Evolutionary conservation across 2,329 filamentous ascomycete genomes (phyloP).

Genomic region (Pestalotiopsis sp.): DNA sequence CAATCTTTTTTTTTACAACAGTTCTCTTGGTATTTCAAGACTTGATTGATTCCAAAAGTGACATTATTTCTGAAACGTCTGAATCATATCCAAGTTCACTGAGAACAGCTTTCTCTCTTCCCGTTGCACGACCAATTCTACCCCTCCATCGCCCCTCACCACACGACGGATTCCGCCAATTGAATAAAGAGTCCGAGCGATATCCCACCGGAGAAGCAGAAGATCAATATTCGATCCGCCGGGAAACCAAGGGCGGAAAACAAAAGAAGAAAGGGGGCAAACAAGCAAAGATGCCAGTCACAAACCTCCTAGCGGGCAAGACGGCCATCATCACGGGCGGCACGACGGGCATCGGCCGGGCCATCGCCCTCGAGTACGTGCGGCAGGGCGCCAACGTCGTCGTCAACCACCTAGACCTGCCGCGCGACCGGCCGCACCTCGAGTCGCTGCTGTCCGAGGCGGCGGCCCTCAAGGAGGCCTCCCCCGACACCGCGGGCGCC

Average conservation of each 20-base stretch:
- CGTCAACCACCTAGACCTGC: conserved; percentile 74
- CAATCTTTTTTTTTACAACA: background rate
- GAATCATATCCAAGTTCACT: background rate
- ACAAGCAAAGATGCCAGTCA: conserved; percentile 36
- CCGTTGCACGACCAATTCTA: background rate
- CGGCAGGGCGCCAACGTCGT: conserved; percentile 76
- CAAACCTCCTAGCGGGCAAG: conserved; percentile 68
- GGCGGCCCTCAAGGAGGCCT: conserved; percentile 40
- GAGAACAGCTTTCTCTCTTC: background rate
- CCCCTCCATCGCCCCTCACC: conserved; percentile 9
- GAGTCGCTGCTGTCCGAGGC: conserved; percentile 54
- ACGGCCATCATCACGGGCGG: conserved; percentile 85
- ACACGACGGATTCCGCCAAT: background rate
- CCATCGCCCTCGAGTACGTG: conserved; percentile 78
- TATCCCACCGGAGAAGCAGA: conserved; percentile 3
- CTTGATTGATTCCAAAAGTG: background rate
- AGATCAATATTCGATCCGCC: background rate
- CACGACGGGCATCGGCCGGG: conserved; percentile 81
- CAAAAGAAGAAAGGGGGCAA: background rate
- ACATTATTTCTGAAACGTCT: background rate
- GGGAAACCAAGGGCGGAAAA: background rate
- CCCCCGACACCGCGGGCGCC: conserved; percentile 46
- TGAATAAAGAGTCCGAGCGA: background rate
- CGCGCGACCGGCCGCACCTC: conserved; percentile 51
- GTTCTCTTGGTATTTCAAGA: background rate